Base-by-base conservation (phyloP, 495 filamentous ascomycete species). In the Penicillium manginii region DNA sequence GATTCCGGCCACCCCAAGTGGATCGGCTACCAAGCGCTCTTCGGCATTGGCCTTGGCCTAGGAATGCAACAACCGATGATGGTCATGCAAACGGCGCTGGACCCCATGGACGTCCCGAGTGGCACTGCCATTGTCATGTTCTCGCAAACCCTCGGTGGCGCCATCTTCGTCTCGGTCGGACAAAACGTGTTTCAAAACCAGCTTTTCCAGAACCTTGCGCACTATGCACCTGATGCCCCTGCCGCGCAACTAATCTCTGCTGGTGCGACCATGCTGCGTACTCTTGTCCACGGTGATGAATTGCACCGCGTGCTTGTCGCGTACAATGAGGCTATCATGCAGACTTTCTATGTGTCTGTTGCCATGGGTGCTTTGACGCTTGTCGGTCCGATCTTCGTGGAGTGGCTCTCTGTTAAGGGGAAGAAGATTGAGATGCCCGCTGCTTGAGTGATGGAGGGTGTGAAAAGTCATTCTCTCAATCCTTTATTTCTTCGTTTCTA, bases 391-490 rank as follows among this genome's bases (percentile, higher is more conserved):
- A 62, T 81, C 2, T 74, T 80, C 5, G 76, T 92, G 9, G 84
- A 94, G 73, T 96, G 91, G 92, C 84, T 82, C 63, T 88, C 83
- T 40, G 90, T 97, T 18, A 93, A 93, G 79, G 91, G 89, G 2
- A 92, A 90, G 84, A 89, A 89, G 58, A 78, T 91, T 52, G 88
- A 90, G 68, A 75, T 81, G 64, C 76, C 72, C 10, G 73, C 80
- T 46, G 85, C 79, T 22, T 72, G 49, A 62, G 48, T 40, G 2
- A 35, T 43, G 12, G 11, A 18, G 10, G 26, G 4, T 14, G 4
- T 12, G 11, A 37, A 48, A 52, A 29, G n/a, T 47, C 4, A 0
- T 19, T 32, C 21, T 15, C 2, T 23, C 50, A 17, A n/a, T 33
- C 9, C 29, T 35, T 32, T 39, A 15, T 35, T 61, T 64, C 50